Base-by-base conservation (phyloP, 2,329 filamentous ascomycete species). In the Amylocarpus encephaloides region DNA sequence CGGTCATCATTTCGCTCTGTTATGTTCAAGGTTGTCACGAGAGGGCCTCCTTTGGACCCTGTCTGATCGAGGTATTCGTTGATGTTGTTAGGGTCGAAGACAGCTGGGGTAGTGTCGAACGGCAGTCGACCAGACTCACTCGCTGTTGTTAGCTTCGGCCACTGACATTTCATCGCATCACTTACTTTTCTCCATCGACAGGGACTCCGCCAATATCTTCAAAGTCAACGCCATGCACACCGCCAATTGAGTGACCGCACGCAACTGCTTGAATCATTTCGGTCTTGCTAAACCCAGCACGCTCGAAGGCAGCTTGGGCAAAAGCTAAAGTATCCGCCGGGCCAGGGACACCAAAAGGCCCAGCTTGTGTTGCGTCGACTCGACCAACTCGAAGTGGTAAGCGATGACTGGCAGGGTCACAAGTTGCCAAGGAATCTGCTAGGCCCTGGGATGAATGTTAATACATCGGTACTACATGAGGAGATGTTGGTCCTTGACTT, bases 221-320 rank as follows among this genome's bases (percentile, higher is more conserved):
- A 43, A 53, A 53, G 18, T 50, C 30, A 5, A 5, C 32, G 5
- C 34, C 43, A 22, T 53, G 51, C 33, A 53, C 51, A 13, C 47
- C 48, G 16, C 51, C 51, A 5, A 53, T 13, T n/a, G 51, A 46
- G 38, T 53, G 51, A n/a, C 51, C 51, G 32, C 51, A 53, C 22
- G 51, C 51, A 19, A 52, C 38, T 22, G 45, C 30, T 57, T 76
- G 72, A 42, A 82, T 80, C 76, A 81, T 81, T 58, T 82, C 77
- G 15, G 69, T 63, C 16, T 62, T 61, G 40, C 63, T 71, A 64
- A 82, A 81, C 5, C 79, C 79, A 68, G 80, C 76, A 33, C 77
- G 71, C 7, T 65, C 52, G 58, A 82, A 83, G 58, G 79, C 76
- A 40, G 73, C 71, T 46, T 65, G 60, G 54, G 82, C 79, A 2